Conservation (phyloP, 208 protist genomes). For the Acanthamoeba sp. region DNA sequence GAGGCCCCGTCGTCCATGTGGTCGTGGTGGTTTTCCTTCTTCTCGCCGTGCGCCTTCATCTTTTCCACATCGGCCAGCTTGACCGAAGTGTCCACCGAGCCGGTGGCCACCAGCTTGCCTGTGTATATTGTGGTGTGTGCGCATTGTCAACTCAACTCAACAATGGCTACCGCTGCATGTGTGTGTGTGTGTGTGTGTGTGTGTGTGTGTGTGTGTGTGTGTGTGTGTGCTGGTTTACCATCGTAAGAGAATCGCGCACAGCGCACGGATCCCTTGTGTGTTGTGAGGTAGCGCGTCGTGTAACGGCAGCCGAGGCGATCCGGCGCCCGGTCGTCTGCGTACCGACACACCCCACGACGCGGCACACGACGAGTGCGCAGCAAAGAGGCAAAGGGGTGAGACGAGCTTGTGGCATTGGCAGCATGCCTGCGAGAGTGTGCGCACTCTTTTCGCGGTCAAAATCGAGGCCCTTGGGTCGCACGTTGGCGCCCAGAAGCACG, state of each 20-base stretch:
- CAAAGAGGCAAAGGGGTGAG: background rate
- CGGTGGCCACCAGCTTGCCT: constrained; percentile 44
- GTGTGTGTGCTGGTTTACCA: background rate
- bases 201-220: no score
- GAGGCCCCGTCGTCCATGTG: constrained; percentile 2
- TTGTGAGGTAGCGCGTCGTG: constrained; percentile 19
- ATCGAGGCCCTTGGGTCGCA: background rate
- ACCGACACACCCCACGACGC: background rate
- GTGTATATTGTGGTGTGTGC: no score
- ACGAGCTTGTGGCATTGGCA: no score
- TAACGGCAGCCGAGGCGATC: background rate
- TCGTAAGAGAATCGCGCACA: constrained; percentile 3
- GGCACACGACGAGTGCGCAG: no score
- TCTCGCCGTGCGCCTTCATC: background rate
- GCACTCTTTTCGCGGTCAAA: background rate
- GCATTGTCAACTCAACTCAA: no score
- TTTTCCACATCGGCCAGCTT: constrained; percentile 48
- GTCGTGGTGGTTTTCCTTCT: background rate
- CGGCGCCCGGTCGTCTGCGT: background rate
- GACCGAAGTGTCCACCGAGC: constrained; percentile 8
- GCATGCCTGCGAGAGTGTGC: no score
- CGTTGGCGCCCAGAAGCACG: background rate
- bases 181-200: no score
- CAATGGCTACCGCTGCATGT: no score
- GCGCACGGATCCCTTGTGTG: background rate